These are phyloP conservation scores for Xylariaceae sp. DNA, from an alignment of 2,329 filamentous ascomycete species.

Conservation along the genomic window DNA sequence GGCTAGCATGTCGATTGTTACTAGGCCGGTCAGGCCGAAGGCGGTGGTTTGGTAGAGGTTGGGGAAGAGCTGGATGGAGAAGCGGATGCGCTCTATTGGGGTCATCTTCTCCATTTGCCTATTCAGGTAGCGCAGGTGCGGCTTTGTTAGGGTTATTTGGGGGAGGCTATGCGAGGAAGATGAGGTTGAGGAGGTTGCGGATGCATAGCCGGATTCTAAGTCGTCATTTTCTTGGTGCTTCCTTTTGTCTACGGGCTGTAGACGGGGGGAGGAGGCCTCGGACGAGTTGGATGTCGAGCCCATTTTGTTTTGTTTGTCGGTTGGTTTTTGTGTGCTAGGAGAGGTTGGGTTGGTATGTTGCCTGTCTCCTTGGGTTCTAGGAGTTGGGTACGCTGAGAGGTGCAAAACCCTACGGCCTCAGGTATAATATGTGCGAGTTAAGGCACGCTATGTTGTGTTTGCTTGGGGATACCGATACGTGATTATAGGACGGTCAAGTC, in stretches of 20 bases:
- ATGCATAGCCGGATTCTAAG: conserved; percentile 81
- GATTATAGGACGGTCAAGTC: neutral
- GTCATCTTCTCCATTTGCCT: conserved; percentile 80
- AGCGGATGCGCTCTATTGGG: conserved; percentile 85
- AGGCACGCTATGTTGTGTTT: neutral
- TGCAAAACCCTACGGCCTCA: neutral
- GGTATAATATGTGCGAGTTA: neutral
- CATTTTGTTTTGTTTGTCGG: conserved; percentile 21
- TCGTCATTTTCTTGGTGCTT: conserved; percentile 43
- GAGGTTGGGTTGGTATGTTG: neutral
- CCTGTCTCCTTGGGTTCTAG: neutral
- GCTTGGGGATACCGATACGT: neutral
- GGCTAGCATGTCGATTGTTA: conserved; percentile 79
- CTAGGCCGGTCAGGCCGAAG: conserved; percentile 76
- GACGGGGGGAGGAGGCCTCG: conserved; percentile 38
- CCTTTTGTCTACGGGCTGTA: conserved; percentile 39
- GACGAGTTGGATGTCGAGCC: conserved; percentile 37
- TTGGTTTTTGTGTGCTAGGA: neutral
- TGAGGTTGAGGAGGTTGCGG: conserved; percentile 54
- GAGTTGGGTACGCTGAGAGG: neutral
- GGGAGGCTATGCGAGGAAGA: conserved; percentile 63
- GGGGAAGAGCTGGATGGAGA: conserved; percentile 87
- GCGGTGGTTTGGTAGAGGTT: conserved; percentile 84
- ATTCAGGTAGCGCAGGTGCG: conserved; percentile 89
- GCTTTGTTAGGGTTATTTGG: conserved; percentile 77